A percentile compares a stretch with the other conserved stretches of the same genome.
phyloP scores from a whole-genome alignment of 352 stramenopile genomes.

The Globisporangium viniferum region DNA sequence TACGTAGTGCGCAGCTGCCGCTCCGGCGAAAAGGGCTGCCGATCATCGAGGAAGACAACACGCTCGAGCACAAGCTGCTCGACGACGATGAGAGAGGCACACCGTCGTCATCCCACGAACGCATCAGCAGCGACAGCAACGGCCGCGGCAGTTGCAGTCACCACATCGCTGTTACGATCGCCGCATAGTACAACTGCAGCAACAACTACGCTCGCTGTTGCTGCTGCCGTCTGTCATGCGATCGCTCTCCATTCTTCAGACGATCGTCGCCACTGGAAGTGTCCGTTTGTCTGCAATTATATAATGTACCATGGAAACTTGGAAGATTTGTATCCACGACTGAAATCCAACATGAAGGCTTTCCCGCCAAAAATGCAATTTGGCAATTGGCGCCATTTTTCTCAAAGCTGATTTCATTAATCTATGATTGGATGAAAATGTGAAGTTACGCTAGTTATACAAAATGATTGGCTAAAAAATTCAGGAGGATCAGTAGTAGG shows the following conservation, averaged over 20 bases:
- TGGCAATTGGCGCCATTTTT: background rate
- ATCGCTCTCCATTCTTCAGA: background rate
- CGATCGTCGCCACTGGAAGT: background rate
- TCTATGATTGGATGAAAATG: background rate
- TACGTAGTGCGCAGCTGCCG: background rate
- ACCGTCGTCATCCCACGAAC: background rate
- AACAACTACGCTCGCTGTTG: background rate
- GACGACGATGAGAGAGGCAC: slow-evolving; percentile 2
- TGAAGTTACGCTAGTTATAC: background rate
- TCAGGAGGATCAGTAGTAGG: no score
- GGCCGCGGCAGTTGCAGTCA: background rate
- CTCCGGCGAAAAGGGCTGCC: slow-evolving; percentile 4
- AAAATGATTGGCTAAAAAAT: background rate
- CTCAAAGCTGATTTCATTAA: background rate
- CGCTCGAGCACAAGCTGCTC: slow-evolving; percentile 12
- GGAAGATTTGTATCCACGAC: background rate
- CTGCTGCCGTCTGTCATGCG: background rate
- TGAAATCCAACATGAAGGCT: background rate
- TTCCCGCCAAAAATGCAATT: background rate
- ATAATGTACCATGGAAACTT: background rate
- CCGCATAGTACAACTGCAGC: background rate
- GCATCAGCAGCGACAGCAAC: background rate
- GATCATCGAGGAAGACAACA: slow-evolving; percentile 19
- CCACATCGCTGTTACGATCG: slow-evolving; percentile 4
- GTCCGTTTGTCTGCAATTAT: background rate